Base-by-base conservation (phyloP, 192 early-diverging fungal genomes). In the Thoreauomyces humboldtii region DNA sequence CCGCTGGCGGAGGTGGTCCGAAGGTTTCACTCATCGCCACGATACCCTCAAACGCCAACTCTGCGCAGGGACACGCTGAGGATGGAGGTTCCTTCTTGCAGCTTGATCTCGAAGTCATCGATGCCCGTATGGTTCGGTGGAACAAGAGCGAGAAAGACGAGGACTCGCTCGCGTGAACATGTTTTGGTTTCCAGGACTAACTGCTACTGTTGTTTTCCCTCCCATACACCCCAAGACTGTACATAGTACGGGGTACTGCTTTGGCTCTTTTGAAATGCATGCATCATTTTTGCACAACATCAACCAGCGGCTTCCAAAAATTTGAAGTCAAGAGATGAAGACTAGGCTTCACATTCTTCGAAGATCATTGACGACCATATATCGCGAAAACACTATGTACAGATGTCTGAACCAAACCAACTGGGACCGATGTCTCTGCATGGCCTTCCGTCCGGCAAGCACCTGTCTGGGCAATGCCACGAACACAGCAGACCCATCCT, bases 401-500 rank as follows among this genome's bases (percentile, higher is more conserved):
- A 94, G 65, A 75, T 87, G 85, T 21, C 95, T 72, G 73, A 97
- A 97, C 95, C 95, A 97, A 11, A 93, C 89, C 74, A 95, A 69
- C 81, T 97, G 95, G 43, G 82, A 87, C 60, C 81, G 74, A 55
- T 97, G 95, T 33, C 47, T 21, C 27, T 46, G 65, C 74, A 72
- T 72, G 11, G 69, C 61, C 4, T n/a, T 35, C 12, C 61, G 29
- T 6, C 58, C 58, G 25, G 43, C 33, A 9, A 52, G 4, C 25
- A 62, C 21, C 41, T 62, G 67, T 35, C 2, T 32, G 12, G 63
- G 63, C 19, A 32, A 17, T 12, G 57, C 41, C 4, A 68, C 27
- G 55, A 68, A 68, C 48, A 65, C 37, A 15, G 63, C 63, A 14
- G 45, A 32, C 32, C 7, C 53, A 24, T 14, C 24, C 52, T 54